Percentiles rank a stretch among this genome's conserved stretches.
Evolutionary conservation across 305 asterid genomes (phyloP).

Genomic region (Fraxinus velutina): DNA sequence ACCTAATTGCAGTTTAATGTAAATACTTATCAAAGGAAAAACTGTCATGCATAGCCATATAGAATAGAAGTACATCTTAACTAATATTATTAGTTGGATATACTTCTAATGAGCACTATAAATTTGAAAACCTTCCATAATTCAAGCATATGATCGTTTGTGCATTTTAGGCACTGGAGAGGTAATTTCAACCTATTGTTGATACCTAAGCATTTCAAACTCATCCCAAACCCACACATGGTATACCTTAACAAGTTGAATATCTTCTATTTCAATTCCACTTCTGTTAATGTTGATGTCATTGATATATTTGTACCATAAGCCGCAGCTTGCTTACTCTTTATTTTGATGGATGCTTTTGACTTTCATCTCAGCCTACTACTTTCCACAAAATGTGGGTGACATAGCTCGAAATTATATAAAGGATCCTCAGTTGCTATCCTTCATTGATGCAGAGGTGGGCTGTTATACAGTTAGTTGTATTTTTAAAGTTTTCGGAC

Average conservation of each 20-base stretch:
- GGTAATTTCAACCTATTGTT: neutral
- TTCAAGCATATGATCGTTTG: neutral
- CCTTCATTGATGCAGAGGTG: slow-evolving; percentile 95
- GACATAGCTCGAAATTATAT: slow-evolving; percentile 78
- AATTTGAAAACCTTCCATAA: neutral
- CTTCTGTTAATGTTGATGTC: slow-evolving; percentile 5
- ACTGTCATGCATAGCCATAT: neutral
- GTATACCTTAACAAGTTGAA: neutral
- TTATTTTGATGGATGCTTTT: slow-evolving; percentile 24
- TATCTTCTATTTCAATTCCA: neutral
- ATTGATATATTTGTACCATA: neutral
- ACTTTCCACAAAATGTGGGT: slow-evolving; percentile 93
- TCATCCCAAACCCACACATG: neutral
- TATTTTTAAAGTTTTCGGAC: slow-evolving; percentile 7
- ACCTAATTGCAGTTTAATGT: neutral
- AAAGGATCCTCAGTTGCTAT: slow-evolving; percentile 75
- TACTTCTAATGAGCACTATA: neutral
- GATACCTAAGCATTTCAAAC: neutral
- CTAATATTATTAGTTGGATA: neutral
- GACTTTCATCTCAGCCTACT: slow-evolving; percentile 64
- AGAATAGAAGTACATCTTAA: neutral
- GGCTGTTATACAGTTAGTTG: slow-evolving; percentile 20
- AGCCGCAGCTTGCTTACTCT: neutral
- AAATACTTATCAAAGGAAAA: neutral
- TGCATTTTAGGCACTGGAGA: neutral